Evolutionary conservation across 2,329 filamentous ascomycete species (phyloP).

Genomic region (Aspergillus ruber): DNA sequence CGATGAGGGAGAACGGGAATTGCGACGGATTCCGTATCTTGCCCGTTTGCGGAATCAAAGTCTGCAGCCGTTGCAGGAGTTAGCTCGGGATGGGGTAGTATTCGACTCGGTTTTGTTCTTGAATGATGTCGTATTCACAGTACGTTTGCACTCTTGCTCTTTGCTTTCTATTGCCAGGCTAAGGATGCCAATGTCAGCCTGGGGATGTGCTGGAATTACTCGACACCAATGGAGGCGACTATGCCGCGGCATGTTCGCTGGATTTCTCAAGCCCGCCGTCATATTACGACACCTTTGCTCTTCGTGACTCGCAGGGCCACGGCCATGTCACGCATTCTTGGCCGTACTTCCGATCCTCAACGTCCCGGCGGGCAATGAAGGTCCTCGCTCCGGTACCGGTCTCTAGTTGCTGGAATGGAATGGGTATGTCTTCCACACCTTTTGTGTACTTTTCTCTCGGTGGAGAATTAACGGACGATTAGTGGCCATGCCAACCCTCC

Average conservation of each 20-base stretch:
- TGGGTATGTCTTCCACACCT: conserved; percentile 34
- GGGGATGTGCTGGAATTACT: conserved; percentile 52
- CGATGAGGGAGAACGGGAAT: conserved; percentile 46
- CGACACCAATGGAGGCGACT: conserved; percentile 52
- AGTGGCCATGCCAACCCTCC: conserved; percentile 6
- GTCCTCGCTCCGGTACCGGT: conserved; percentile 50
- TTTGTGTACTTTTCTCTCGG: conserved; percentile 1
- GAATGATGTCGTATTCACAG: conserved; percentile 42
- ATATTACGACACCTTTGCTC: conserved; percentile 70
- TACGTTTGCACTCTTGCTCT: conserved; percentile 10
- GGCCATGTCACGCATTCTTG: conserved; percentile 59
- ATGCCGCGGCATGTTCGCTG: conserved; percentile 63
- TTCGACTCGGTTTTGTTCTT: conserved; percentile 58
- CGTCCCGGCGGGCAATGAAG: conserved; percentile 49
- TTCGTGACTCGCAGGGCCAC: conserved; percentile 60
- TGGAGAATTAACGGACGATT: neutral
- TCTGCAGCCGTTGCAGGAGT: conserved; percentile 52
- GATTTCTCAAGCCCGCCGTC: conserved; percentile 63
- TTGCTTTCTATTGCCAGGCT: neutral
- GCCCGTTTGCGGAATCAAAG: conserved; percentile 58
- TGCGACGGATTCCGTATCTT: conserved; percentile 64
- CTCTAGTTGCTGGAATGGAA: conserved; percentile 61
- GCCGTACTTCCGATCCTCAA: conserved; percentile 46
- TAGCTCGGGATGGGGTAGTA: conserved; percentile 45
- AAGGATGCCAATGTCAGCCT: conserved; percentile 22